Conservation (phyloP, 306 rosid species). For the Neltuma alba region DNA sequence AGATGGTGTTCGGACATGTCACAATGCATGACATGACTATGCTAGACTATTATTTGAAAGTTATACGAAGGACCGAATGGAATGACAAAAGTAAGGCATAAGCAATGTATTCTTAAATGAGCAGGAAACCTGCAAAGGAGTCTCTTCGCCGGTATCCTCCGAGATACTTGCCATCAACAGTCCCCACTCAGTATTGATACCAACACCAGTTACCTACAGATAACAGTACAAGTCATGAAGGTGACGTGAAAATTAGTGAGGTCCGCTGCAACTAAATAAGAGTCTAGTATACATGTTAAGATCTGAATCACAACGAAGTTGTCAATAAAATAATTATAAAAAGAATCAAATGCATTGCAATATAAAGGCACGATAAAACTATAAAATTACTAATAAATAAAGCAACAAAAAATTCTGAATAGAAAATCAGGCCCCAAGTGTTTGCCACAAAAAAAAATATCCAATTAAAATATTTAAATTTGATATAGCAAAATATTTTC, state of each 20-base stretch:
- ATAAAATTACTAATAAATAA: neutral
- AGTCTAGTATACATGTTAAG: neutral
- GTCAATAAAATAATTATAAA: conserved; percentile 9
- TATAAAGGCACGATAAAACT: conserved; percentile 15
- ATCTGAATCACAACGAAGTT: conserved; percentile 3
- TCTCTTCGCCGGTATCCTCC: conserved; percentile 96
- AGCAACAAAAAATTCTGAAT: neutral
- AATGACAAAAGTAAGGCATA: neutral
- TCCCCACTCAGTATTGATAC: conserved; percentile 99
- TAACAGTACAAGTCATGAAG: conserved; percentile 18
- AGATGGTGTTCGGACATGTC: neutral
- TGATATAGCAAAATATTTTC: neutral
- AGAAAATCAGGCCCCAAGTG: neutral
- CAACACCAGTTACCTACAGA: conserved; percentile 91
- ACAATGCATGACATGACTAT: neutral
- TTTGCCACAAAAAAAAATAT: neutral
- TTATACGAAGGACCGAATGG: neutral
- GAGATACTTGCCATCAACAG: conserved; percentile 99
- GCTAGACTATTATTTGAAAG: neutral
- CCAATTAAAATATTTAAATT: conserved; percentile 23
- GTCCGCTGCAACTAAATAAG: conserved; percentile 18
- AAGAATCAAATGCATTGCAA: conserved; percentile 24
- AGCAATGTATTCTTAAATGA: conserved; percentile 8
- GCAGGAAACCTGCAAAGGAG: conserved; percentile 85
- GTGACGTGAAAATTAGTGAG: conserved; percentile 19